Evolutionary conservation across 2,329 filamentous ascomycete species (phyloP).

Genomic region (Ophioceras dolichostomum): DNA sequence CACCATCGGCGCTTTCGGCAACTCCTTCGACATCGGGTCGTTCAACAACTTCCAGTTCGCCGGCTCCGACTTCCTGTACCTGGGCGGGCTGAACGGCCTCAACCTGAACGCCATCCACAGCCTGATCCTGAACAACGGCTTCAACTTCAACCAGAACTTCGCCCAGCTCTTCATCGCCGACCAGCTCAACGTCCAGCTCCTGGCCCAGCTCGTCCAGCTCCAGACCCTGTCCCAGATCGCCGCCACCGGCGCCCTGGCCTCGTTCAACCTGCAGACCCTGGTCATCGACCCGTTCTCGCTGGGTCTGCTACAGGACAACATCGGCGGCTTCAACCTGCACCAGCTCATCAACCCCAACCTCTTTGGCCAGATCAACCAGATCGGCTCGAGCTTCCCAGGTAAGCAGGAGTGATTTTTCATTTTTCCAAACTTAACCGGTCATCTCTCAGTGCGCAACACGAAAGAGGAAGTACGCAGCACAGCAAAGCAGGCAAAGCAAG

Average conservation of each 20-base stretch:
- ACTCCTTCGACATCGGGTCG: conserved; percentile 25
- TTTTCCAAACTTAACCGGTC: too few relatives aligned
- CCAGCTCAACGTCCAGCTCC: conserved; percentile 7
- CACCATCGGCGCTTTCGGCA: conserved; percentile 9
- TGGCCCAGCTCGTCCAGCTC: conserved; percentile 12
- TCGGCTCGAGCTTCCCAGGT: too few relatives aligned
- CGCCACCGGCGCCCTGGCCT: conserved; percentile 12
- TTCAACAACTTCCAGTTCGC: conserved; percentile 28
- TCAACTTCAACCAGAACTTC: conserved; percentile 31
- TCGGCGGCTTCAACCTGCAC: conserved; percentile 15
- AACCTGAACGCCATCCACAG: conserved; percentile 28
- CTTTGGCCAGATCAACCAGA: conserved; percentile 11
- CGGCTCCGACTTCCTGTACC: conserved; percentile 29
- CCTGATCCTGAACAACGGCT: conserved; percentile 29
- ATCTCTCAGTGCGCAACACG: too few relatives aligned
- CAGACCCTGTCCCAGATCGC: conserved; percentile 14
- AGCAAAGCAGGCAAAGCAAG: too few relatives aligned
- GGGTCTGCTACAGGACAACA: conserved; percentile 10
- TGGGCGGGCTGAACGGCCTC: conserved; percentile 32
- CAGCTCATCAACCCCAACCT: conserved; percentile 10
- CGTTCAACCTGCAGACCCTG: conserved; percentile 15
- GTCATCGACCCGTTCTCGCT: conserved; percentile 11
- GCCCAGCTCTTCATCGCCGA: conserved; percentile 19
- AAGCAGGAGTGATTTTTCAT: conserved; percentile 4
- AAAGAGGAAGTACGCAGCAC: too few relatives aligned